Conservation (phyloP, 441 rosid species). For the Raphanus hybrid region DNA sequence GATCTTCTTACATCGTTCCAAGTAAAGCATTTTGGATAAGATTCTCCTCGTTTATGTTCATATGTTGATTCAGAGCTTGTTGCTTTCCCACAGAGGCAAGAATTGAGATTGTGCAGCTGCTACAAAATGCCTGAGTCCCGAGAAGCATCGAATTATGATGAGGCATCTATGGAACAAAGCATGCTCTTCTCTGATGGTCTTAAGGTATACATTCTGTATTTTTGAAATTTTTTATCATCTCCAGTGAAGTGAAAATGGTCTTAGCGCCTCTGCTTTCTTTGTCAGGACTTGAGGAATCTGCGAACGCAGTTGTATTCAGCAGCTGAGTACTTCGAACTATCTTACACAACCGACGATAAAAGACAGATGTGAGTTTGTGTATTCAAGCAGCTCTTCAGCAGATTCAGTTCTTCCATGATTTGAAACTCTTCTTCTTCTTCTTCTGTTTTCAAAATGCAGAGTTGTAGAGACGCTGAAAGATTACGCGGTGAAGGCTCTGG, state of each 20-base stretch:
- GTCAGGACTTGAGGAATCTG: conserved; percentile 85
- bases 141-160: conserved; percentile 79
- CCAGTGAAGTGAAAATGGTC: neutral
- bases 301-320: conserved; percentile 87
- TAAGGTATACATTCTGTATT: conserved; percentile 54
- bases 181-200: conserved; percentile 93
- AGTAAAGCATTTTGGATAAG: neutral
- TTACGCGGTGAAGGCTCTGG: conserved; percentile 88
- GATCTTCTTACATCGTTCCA: neutral
- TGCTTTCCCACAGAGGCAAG: neutral
- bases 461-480: conserved; percentile 66
- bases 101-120: conserved; percentile 1
- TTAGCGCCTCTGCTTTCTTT: neutral
- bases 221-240: no score
- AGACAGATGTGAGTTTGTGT: conserved; percentile 75
- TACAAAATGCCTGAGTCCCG: conserved; percentile 49
- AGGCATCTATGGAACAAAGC: conserved; percentile 84
- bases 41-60: neutral
- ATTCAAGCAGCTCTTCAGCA: neutral
- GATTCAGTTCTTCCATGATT: neutral
- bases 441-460: conserved; percentile 51
- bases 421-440: no score
- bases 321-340: conserved; percentile 92
- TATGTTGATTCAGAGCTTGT: no score
- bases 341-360: conserved; percentile 82